Base-by-base conservation (phyloP, 768 basidiomycete species). In the Phlegmacium glaucopus region DNA sequence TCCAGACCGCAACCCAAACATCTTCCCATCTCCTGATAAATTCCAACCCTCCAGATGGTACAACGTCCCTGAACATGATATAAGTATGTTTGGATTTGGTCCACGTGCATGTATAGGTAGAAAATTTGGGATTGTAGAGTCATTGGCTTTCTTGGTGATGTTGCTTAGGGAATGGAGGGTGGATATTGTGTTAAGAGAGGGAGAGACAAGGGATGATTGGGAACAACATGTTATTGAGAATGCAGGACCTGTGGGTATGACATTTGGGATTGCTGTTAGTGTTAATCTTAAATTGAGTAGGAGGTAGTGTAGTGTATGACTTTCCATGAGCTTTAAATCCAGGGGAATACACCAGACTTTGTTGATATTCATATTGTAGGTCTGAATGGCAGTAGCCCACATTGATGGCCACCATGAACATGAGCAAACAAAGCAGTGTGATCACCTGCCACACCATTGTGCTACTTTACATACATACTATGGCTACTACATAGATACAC, bases 91-190 rank as follows among this genome's bases (percentile, higher is more conserved):
- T 22, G 52, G 52, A 4, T 34, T 22, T 13, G 52, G 52, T n/a
- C 37, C 52, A 11, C 47, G 48, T 6, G 35, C 47, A 6, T 53
- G 52, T 32, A 36, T 53, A 4, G 52, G 52, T 6, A 22, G 52
- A 12, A 53, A 49, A 26, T 53, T 53, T 17, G 34, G 36, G 8
- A 43, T 45, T n/a, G 46, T 35, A 16, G 49, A 54, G 28, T 44
- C 49, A 13, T 29, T 54, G 5, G 34, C 49, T 6, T 43, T 54
- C 22, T 22, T 54, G 9, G 26, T 48, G 6, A 13, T 37, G 11
- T 38, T 54, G 7, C 38, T 54, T 6, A 35, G 53, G 13, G 53
- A 54, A 25, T 54, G 53, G 53, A 28, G 44, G 15, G 40, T 54
- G 8, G 42, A 44, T 10, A 32, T 38, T 10, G 26, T 36, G 2